Conservation (phyloP, 2,329 filamentous ascomycete species). For the Cladosporium sp. region DNA sequence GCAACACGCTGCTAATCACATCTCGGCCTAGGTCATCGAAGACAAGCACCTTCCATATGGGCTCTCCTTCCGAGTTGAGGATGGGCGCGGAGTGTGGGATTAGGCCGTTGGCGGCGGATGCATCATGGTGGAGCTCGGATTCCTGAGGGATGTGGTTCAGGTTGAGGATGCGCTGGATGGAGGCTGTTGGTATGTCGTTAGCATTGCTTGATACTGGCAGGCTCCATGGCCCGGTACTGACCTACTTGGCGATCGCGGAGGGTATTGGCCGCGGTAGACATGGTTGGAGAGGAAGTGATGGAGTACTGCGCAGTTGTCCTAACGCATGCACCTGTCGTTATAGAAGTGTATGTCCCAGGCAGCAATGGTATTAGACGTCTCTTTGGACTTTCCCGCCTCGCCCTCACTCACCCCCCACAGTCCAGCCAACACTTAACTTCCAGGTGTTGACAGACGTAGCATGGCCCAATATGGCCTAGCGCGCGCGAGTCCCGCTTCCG, state of each 20-base stretch:
- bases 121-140: conserved; percentile 61
- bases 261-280: conserved; percentile 58
- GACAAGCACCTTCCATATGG: conserved; percentile 96
- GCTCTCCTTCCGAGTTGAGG: conserved; percentile 81
- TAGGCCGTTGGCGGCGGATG: conserved; percentile 60
- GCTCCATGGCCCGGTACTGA: conserved; percentile 43
- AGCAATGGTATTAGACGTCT: not conserved
- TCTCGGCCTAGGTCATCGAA: conserved; percentile 91
- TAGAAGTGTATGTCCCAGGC: not conserved
- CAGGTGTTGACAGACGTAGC: not conserved
- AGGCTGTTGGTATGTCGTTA: conserved; percentile 56
- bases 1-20: conserved; percentile 93
- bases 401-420: not conserved
- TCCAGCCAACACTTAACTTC: not conserved
- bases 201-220: conserved; percentile 18
- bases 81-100: conserved; percentile 73
- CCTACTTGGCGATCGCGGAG: conserved; percentile 73
- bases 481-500: not conserved
- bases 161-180: conserved; percentile 93
- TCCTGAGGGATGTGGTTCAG: conserved; percentile 72
- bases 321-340: conserved; percentile 29
- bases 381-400: not conserved
- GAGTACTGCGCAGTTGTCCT: conserved; percentile 17
- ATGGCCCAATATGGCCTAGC: not conserved
- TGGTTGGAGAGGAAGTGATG: conserved; percentile 39